A percentile compares a stretch with the other conserved stretches of the same genome.
Evolutionary conservation across 345 rosid species (phyloP).

Genomic region (Aegle marmelos): DNA sequence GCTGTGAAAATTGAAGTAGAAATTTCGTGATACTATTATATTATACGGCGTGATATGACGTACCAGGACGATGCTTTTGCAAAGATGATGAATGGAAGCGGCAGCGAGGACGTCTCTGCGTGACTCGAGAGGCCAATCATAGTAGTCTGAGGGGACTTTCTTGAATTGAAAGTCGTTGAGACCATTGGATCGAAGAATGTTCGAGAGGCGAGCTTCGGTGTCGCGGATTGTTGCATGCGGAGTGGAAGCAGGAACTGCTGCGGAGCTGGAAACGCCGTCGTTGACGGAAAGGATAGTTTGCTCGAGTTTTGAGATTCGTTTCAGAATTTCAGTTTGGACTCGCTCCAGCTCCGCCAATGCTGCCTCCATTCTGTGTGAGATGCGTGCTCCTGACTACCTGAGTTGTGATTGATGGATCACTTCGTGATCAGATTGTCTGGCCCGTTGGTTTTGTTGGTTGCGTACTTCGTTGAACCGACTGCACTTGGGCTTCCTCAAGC

Average conservation of each 20-base stretch:
- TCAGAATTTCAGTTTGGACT: conserved; percentile 49
- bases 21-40: background rate
- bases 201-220: conserved; percentile 61
- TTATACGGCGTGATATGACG: background rate
- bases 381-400: accelerated
- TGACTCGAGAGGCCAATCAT: conserved; percentile 67
- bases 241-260: conserved; percentile 17
- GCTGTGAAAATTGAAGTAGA: background rate
- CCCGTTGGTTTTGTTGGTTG: background rate
- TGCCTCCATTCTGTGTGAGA: conserved; percentile 34
- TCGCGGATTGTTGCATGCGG: conserved; percentile 11
- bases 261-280: conserved; percentile 1
- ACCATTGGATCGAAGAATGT: conserved; percentile 55
- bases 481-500: background rate
- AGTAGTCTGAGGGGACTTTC: conserved; percentile 63
- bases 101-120: conserved; percentile 72
- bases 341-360: conserved; percentile 56
- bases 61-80: conserved; percentile 96
- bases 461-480: background rate
- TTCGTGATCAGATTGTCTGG: background rate
- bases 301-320: conserved; percentile 53
- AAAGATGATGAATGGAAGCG: conserved; percentile 74
- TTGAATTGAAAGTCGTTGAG: conserved; percentile 58
- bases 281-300: conserved; percentile 26
- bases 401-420: background rate